These are phyloP conservation scores for Eucalyptus erythrocorys DNA, from an alignment of 345 rosid species.

Conservation along the genomic window DNA sequence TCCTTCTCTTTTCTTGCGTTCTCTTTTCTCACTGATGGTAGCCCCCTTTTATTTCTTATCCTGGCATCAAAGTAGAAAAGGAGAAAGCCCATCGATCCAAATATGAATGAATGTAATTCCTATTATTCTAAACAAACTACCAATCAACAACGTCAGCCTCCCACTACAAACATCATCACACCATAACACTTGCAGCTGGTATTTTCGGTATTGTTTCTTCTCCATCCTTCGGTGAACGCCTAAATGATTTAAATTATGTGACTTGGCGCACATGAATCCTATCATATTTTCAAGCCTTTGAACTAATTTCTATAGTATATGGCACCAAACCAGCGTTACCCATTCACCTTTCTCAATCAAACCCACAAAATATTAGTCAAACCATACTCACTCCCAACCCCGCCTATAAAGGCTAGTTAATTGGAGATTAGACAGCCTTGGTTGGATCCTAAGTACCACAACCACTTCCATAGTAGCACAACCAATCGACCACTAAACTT, in stretches of 20 bases:
- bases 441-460: background rate
- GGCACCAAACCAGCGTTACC: no score
- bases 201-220: no score
- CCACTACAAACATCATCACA: no score
- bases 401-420: background rate
- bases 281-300: background rate
- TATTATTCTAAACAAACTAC: no score
- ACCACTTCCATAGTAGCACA: background rate
- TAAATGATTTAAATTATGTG: background rate
- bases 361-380: background rate
- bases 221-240: background rate
- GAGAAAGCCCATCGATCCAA: background rate
- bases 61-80: background rate
- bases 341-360: background rate
- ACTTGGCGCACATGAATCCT: background rate
- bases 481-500: background rate
- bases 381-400: background rate
- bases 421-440: background rate
- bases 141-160: no score
- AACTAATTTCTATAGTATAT: background rate
- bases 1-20: no score
- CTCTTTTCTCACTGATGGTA: no score
- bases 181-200: no score
- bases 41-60: background rate
- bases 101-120: no score